A percentile compares a stretch with the other conserved stretches of the same genome.
Evolutionary conservation across 2,329 filamentous ascomycete genomes (phyloP).

Genomic region (Coleophoma crateriformis): DNA sequence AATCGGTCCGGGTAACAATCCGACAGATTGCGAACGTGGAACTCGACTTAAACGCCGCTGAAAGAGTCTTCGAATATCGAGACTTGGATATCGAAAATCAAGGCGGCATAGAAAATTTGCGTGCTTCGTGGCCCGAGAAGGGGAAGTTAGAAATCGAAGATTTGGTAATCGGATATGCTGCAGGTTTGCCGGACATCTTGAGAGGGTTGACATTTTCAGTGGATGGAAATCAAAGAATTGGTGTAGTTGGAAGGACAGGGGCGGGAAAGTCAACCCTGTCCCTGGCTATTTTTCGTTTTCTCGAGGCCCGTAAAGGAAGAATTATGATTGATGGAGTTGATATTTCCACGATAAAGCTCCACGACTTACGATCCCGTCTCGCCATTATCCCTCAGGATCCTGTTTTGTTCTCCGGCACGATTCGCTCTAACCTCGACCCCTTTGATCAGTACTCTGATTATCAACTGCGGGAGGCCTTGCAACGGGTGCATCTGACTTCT

Average conservation of each 20-base stretch:
- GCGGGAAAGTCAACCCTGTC: slow-evolving; percentile 15
- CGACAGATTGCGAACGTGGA: slow-evolving; percentile 63
- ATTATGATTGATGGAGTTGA: slow-evolving; percentile 15
- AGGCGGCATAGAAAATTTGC: slow-evolving; percentile 46
- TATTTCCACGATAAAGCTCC: slow-evolving; percentile 15
- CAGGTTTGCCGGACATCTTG: slow-evolving; percentile 63
- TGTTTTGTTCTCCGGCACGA: background rate
- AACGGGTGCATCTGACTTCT: background rate
- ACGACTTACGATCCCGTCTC: slow-evolving; percentile 12
- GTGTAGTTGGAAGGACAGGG: slow-evolving; percentile 5
- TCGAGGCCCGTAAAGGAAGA: slow-evolving; percentile 9
- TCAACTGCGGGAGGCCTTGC: background rate
- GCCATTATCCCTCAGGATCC: slow-evolving; percentile 17
- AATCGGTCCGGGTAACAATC: slow-evolving; percentile 56
- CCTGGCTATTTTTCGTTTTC: slow-evolving; percentile 14
- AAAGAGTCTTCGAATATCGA: slow-evolving; percentile 69
- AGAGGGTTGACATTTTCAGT: slow-evolving; percentile 63
- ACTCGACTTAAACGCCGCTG: slow-evolving; percentile 70
- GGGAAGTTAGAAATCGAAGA: slow-evolving; percentile 67
- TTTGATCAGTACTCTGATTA: slow-evolving; percentile 23
- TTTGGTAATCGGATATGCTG: slow-evolving; percentile 64
- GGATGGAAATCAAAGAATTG: slow-evolving; percentile 47
- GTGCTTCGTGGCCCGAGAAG: slow-evolving; percentile 68
- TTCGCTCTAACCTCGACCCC: background rate
- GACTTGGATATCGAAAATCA: slow-evolving; percentile 60